These are phyloP conservation scores for Phytophthora colocasiae DNA, from an alignment of 352 stramenopile species.

Conservation along the genomic window DNA sequence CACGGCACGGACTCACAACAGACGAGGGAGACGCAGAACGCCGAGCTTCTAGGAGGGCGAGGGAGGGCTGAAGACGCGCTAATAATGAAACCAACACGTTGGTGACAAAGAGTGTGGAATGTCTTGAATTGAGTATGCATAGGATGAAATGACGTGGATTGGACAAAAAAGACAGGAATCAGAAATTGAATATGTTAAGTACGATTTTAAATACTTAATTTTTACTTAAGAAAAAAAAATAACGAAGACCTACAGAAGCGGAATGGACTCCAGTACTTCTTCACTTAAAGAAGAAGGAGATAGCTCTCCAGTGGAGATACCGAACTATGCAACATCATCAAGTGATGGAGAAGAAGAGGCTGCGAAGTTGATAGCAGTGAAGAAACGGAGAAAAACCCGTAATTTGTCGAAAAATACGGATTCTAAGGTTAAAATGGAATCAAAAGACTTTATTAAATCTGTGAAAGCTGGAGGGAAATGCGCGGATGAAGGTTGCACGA, in stretches of 20 bases:
- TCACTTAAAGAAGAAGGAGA: no score
- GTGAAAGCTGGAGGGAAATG: constrained; percentile 9
- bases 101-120: constrained; percentile 16
- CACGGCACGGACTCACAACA: constrained; percentile 23
- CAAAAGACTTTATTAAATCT: neutral
- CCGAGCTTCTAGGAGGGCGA: neutral
- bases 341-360: constrained; percentile 7
- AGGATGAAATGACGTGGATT: constrained; percentile 1
- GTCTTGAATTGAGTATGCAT: constrained; percentile 11
- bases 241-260: neutral
- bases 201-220: neutral
- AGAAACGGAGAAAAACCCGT: constrained; percentile 1
- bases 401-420: neutral
- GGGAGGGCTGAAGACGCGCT: neutral
- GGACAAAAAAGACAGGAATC: constrained; percentile 4
- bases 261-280: no score
- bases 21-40: constrained; percentile 12
- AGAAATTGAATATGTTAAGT: neutral
- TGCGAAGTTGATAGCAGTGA: neutral
- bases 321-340: neutral
- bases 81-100: constrained; percentile 22
- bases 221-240: neutral
- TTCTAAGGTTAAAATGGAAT: constrained; percentile 9
- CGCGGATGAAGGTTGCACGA: constrained; percentile 5
- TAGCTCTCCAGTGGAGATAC: neutral